A percentile compares a stretch with the other conserved stretches of the same genome.
These are phyloP conservation scores for Forsythia viridissima DNA, from an alignment of 257 asterid species.

Conservation along the genomic window DNA sequence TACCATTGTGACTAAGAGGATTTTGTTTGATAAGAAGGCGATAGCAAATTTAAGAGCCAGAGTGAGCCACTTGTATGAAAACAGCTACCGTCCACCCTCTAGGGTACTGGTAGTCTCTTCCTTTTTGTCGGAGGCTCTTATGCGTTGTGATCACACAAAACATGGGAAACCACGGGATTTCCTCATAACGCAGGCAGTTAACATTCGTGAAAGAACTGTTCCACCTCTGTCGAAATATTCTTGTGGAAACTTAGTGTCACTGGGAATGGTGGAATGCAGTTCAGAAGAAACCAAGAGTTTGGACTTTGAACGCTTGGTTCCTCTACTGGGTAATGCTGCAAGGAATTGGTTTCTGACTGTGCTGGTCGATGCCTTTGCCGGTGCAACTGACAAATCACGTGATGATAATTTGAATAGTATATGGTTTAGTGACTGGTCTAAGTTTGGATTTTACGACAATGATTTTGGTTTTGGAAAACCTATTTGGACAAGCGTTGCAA, in stretches of 20 bases:
- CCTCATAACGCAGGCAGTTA: not conserved
- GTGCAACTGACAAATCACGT: not conserved
- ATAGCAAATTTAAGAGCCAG: slow-evolving; percentile 10
- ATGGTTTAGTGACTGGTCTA: slow-evolving; percentile 34
- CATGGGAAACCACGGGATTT: not conserved
- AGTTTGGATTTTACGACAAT: slow-evolving; percentile 29
- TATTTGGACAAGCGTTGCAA: slow-evolving; percentile 30
- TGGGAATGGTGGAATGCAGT: not conserved
- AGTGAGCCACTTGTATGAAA: not conserved
- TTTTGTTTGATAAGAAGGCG: slow-evolving; percentile 9
- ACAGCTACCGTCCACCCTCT: slow-evolving; percentile 4
- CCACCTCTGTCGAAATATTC: slow-evolving; percentile 16
- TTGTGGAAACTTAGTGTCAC: slow-evolving; percentile 25
- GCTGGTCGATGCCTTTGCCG: slow-evolving; percentile 12
- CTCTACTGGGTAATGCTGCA: slow-evolving; percentile 1
- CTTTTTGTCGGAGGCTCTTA: slow-evolving; percentile 7
- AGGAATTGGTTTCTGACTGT: slow-evolving; percentile 13
- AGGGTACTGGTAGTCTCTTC: slow-evolving; percentile 24
- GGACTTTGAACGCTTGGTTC: not conserved
- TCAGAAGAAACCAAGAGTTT: not conserved
- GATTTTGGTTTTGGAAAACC: slow-evolving; percentile 43
- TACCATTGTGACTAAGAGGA: slow-evolving; percentile 8
- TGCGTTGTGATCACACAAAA: slow-evolving; percentile 10
- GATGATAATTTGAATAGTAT: not conserved
- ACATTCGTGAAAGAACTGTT: slow-evolving; percentile 13